Conservation (phyloP, 768 basidiomycete genomes). For the Pilatotrama ljubarskyi region DNA sequence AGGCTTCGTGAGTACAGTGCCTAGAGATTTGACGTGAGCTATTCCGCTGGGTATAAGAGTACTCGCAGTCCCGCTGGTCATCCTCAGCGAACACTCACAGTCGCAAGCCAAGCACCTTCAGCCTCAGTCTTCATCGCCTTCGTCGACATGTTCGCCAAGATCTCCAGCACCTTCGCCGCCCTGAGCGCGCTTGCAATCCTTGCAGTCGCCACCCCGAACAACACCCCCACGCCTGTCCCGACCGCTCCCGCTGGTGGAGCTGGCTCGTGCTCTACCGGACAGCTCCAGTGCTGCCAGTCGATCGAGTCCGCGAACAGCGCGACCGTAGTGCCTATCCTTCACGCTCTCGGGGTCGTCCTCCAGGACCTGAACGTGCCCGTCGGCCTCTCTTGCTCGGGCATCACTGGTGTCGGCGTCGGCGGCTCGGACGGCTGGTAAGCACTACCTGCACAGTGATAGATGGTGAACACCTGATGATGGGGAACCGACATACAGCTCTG, state of each 20-base stretch:
- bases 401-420: slow-evolving; percentile 14
- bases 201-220: slow-evolving; percentile 5
- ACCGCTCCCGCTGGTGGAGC: background rate
- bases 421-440: background rate
- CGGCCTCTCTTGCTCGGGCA: slow-evolving; percentile 20
- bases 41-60: background rate
- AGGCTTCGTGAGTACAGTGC: too few species aligned
- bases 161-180: background rate
- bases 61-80: background rate
- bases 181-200: slow-evolving; percentile 3
- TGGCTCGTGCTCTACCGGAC: background rate
- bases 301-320: background rate
- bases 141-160: background rate
- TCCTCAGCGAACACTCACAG: background rate
- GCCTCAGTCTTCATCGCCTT: background rate
- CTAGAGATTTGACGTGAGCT: too few species aligned
- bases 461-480: too few species aligned
- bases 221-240: background rate
- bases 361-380: slow-evolving; percentile 19
- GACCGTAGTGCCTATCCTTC: slow-evolving; percentile 8
- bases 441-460: background rate
- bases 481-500: too few species aligned
- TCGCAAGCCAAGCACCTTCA: background rate
- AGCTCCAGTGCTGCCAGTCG: slow-evolving; percentile 9
- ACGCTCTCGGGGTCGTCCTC: slow-evolving; percentile 17